A percentile compares a stretch with the other conserved stretches of the same genome.
Evolutionary conservation across 192 early-diverging fungal genomes (phyloP).

Genomic region (Backusella morwellensis): DNA sequence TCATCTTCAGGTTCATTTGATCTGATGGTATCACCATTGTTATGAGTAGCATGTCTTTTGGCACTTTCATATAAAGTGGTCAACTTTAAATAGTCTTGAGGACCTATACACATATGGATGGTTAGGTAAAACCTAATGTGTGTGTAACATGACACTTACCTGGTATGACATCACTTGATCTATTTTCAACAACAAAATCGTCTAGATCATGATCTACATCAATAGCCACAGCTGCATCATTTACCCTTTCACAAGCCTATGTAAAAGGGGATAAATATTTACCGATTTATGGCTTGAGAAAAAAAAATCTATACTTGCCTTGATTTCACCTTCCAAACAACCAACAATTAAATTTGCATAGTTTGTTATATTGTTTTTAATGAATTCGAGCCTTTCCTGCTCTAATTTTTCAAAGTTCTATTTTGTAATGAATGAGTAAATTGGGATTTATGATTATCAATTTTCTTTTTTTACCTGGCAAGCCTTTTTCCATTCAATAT

Average conservation of each 20-base stretch:
- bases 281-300: not conserved
- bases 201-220: constrained; percentile 10
- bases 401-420: constrained; percentile 15
- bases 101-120: not conserved
- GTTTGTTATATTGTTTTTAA: not conserved
- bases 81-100: constrained; percentile 10
- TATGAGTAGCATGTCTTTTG: not conserved
- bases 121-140: not conserved
- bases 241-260: constrained; percentile 11
- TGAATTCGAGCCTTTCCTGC: constrained; percentile 5
- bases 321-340: constrained; percentile 1
- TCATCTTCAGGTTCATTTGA: not conserved
- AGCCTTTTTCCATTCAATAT: constrained; percentile 3
- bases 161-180: constrained; percentile 13
- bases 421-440: not conserved
- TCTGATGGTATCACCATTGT: not conserved
- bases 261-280: not conserved
- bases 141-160: not conserved
- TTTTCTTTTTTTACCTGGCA: constrained; percentile 3
- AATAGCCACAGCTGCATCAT: not conserved
- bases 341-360: constrained; percentile 1
- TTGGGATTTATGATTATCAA: not conserved
- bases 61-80: not conserved
- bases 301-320: not conserved
- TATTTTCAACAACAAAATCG: constrained; percentile 5